Conservation (phyloP, 2,329 filamentous ascomycete genomes). For the Zymoseptoria crescenta region DNA sequence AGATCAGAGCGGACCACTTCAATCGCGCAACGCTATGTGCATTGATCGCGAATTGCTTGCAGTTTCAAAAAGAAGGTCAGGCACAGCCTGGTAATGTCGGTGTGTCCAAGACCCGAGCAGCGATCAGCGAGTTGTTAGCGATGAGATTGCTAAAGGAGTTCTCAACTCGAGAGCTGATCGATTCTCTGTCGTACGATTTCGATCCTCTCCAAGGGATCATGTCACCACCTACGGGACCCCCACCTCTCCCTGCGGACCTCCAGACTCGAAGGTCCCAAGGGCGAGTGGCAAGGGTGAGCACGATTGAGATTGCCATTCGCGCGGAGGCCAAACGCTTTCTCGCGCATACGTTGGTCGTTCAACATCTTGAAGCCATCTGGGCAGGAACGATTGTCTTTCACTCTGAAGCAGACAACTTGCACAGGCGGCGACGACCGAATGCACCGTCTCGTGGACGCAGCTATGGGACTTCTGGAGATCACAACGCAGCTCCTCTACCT, state of each 20-base stretch:
- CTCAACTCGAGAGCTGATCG: slow-evolving; percentile 79
- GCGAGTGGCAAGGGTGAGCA: slow-evolving; percentile 70
- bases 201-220: slow-evolving; percentile 79
- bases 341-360: slow-evolving; percentile 82
- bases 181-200: slow-evolving; percentile 91
- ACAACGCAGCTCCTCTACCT: slow-evolving; percentile 22
- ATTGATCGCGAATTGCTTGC: slow-evolving; percentile 85
- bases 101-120: slow-evolving; percentile 72
- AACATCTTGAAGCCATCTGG: slow-evolving; percentile 96
- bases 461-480: slow-evolving; percentile 35
- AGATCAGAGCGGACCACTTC: slow-evolving; percentile 75
- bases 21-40: slow-evolving; percentile 81
- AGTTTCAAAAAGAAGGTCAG: slow-evolving; percentile 83
- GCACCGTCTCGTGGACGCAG: slow-evolving; percentile 9
- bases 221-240: slow-evolving; percentile 35
- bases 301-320: slow-evolving; percentile 85
- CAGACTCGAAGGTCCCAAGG: slow-evolving; percentile 41
- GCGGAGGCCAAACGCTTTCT: slow-evolving; percentile 89
- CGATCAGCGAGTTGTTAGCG: slow-evolving; percentile 83
- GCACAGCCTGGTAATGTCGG: slow-evolving; percentile 76
- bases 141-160: slow-evolving; percentile 88
- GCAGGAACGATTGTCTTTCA: slow-evolving; percentile 92
- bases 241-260: slow-evolving; percentile 9
- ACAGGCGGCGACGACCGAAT: slow-evolving; percentile 47
- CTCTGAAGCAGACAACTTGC: slow-evolving; percentile 75